Base-by-base conservation (phyloP, 1,139 yeast species). In the Pichia terricola region DNA sequence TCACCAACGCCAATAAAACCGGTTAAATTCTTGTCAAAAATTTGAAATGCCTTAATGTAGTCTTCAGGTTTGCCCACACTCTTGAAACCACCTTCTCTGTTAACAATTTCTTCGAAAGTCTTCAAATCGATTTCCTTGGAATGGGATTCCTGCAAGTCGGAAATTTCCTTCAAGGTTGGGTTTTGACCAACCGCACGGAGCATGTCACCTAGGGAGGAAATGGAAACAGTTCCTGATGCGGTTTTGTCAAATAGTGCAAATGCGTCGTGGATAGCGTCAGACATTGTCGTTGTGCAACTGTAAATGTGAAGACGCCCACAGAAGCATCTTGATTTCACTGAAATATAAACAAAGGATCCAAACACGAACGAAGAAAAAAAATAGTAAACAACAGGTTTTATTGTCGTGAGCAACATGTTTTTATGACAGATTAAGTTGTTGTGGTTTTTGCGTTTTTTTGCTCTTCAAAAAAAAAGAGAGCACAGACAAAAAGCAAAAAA, bases 1-100 rank as follows among this genome's bases (percentile, higher is more conserved):
- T 94, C 97, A 48, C 99, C 99, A 39, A 91, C 95, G 36, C 97
- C 95, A 57, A 91, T 91, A 68, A 81, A 83, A 6, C 99, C 99
- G 26, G 96, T 83, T 53, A 83, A 79, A 53, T 88, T 95, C 70
- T 89, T 94, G 69, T 91, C 99, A 55, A 91, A 91, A 9, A 91
- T 96, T 68, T 91, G 97, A 77, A 91, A 91, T 1, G 97, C 98
- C 60, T 94, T 85, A 59, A 91, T 79, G 66, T 91, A 91, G 65
- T 91, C 99, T 62, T 91, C 98, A 28, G 95, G 91, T 57, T 83
- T 84, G n/a, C 95, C 95, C 50, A 85, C 74, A 34, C 89, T 81
- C 65, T 83, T 82, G 75, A 86, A 87, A 0, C 95, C 95, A 57
- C 84, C 89, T 40, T 94, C 95, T 65, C 95, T 79, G 63, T 81